Conservation (phyloP, 2,329 filamentous ascomycete genomes). For the Eutypa lata region DNA sequence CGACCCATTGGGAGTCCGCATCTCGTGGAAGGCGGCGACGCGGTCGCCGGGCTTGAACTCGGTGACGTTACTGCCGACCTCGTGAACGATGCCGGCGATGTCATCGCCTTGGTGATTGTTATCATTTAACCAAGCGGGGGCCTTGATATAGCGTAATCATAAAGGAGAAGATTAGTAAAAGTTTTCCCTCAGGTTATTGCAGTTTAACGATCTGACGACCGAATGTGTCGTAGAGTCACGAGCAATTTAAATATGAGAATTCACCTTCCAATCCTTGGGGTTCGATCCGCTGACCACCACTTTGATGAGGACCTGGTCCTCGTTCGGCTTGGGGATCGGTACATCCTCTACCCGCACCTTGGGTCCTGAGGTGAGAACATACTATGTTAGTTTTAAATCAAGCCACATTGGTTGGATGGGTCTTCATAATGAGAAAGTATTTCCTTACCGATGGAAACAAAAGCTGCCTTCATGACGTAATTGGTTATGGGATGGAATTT, state of each 20-base stretch:
- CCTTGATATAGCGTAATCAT: constrained; percentile 22
- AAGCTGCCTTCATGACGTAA: constrained; percentile 23
- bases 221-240: no score
- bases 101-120: constrained; percentile 50
- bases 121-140: constrained; percentile 20
- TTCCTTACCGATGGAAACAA: constrained; percentile 17
- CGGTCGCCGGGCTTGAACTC: constrained; percentile 53
- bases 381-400: no score
- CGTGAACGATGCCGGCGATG: constrained; percentile 52
- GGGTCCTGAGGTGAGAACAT: constrained; percentile 11
- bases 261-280: constrained; percentile 39
- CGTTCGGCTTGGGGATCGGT: constrained; percentile 34
- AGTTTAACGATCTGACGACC: no score
- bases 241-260: not conserved
- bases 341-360: constrained; percentile 37
- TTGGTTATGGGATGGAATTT: not conserved
- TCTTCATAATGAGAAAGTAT: not conserved
- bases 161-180: no score
- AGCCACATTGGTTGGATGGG: no score
- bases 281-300: constrained; percentile 42
- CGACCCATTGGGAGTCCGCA: constrained; percentile 46
- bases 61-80: constrained; percentile 51
- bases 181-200: no score
- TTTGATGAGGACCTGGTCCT: constrained; percentile 39
- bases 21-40: constrained; percentile 49